Evolutionary conservation across 108 stramenopile genomes (phyloP).

Genomic region (Bacterosira constricta): DNA sequence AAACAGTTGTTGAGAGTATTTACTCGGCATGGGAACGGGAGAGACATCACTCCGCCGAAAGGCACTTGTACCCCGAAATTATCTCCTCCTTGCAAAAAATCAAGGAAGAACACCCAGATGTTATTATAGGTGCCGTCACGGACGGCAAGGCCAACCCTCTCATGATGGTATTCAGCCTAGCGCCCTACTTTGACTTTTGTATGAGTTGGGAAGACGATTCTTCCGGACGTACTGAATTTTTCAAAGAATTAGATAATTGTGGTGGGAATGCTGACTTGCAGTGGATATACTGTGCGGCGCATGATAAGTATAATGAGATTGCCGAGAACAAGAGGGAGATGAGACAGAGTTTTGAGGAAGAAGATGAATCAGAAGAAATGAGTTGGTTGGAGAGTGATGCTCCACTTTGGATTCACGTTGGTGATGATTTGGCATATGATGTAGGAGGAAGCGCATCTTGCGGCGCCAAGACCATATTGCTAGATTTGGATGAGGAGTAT

Average conservation of each 20-base stretch:
- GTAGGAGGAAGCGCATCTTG: slow-evolving; percentile 76
- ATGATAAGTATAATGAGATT: slow-evolving; percentile 73
- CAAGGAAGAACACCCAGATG: slow-evolving; percentile 76
- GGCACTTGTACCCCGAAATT: slow-evolving; percentile 79
- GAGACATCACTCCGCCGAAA: slow-evolving; percentile 87
- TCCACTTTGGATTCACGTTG: slow-evolving; percentile 82
- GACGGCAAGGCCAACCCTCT: slow-evolving; percentile 88
- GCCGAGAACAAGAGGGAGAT: slow-evolving; percentile 58
- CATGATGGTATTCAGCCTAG: slow-evolving; percentile 87
- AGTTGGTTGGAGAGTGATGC: slow-evolving; percentile 40
- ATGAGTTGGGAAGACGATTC: slow-evolving; percentile 90
- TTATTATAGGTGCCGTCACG: slow-evolving; percentile 88
- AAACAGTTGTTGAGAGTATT: slow-evolving; percentile 76
- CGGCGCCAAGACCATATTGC: slow-evolving; percentile 87
- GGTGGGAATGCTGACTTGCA: slow-evolving; percentile 77
- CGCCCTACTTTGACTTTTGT: slow-evolving; percentile 89
- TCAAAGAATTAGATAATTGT: slow-evolving; percentile 68
- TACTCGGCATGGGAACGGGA: slow-evolving; percentile 89
- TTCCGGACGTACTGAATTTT: slow-evolving; percentile 75
- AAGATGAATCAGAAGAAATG: slow-evolving; percentile 21
- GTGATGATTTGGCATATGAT: slow-evolving; percentile 90
- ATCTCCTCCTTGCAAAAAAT: slow-evolving; percentile 71
- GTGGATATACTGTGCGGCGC: slow-evolving; percentile 89
- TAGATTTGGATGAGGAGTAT: slow-evolving; percentile 72
- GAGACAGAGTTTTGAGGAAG: slow-evolving; percentile 7